Evolutionary conservation across 345 rosid genomes (phyloP).

Genomic region (Theobroma cacao): DNA sequence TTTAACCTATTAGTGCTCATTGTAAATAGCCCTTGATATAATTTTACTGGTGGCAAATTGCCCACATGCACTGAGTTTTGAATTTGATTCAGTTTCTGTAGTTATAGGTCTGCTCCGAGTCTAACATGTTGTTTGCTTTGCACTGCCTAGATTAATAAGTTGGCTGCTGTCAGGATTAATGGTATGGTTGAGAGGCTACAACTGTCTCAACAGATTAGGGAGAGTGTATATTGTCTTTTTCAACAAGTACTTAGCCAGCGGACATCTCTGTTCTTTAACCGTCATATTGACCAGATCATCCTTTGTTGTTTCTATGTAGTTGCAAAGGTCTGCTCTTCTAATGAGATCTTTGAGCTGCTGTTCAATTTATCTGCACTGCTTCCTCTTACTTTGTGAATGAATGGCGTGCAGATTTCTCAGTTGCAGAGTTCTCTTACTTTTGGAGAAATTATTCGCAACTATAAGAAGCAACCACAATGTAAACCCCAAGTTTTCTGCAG

Average conservation of each 20-base stretch:
- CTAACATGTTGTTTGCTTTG: slow-evolving; percentile 11
- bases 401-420: slow-evolving; percentile 75
- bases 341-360: not conserved
- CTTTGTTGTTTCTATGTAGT: slow-evolving; percentile 85
- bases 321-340: slow-evolving; percentile 58
- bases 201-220: slow-evolving; percentile 67
- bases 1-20: not conserved
- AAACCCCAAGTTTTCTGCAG: slow-evolving; percentile 85
- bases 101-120: not conserved
- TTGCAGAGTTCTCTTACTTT: slow-evolving; percentile 56
- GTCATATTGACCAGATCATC: slow-evolving; percentile 84
- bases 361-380: slow-evolving; percentile 10
- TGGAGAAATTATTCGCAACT: slow-evolving; percentile 76
- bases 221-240: slow-evolving; percentile 68
- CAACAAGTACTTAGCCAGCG: slow-evolving; percentile 63
- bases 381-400: slow-evolving; percentile 23
- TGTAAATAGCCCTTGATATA: not conserved
- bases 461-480: slow-evolving; percentile 95
- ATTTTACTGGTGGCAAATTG: not conserved
- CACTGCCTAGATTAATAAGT: slow-evolving; percentile 59
- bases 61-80: not conserved
- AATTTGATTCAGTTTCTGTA: not conserved
- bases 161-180: slow-evolving; percentile 83
- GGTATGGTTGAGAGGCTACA: slow-evolving; percentile 87
- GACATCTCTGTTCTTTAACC: slow-evolving; percentile 68